phyloP scores from a whole-genome alignment of 1,284 basidiomycete species.

The Rhodotorula sp. region DNA sequence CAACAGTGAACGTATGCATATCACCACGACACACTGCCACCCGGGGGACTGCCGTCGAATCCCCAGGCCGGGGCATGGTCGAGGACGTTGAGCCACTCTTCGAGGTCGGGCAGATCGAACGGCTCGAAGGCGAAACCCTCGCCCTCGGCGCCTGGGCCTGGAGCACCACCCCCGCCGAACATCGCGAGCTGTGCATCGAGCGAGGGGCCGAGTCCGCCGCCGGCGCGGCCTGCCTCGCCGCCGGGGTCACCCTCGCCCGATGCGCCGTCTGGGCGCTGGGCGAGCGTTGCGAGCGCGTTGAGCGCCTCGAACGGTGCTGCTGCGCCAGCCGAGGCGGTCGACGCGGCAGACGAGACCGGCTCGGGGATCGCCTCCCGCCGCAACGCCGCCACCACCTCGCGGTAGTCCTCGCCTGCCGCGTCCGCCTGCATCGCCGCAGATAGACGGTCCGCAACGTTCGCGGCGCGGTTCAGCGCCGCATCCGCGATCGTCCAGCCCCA shows the following conservation, averaged over 20 bases:
- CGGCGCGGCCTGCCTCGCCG: background rate
- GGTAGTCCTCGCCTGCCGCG: conserved; percentile 5
- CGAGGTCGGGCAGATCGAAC: conserved; percentile 12
- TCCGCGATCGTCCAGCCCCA: conserved; percentile 14
- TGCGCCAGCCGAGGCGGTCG: background rate
- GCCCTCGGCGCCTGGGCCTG: background rate
- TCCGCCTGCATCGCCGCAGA: background rate
- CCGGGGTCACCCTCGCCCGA: background rate
- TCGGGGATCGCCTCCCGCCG: background rate
- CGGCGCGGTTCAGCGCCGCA: conserved; percentile 11
- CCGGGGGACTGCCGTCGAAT: background rate
- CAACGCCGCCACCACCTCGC: background rate
- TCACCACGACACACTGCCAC: background rate
- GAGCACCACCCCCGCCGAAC: background rate
- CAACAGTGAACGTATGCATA: too few species aligned
- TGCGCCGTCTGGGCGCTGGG: background rate
- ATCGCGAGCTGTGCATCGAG: background rate
- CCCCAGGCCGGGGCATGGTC: conserved; percentile 4
- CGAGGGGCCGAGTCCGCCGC: background rate
- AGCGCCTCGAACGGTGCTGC: conserved; percentile 10
- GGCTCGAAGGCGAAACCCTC: background rate
- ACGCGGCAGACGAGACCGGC: background rate
- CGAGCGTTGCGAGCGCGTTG: conserved; percentile 10
- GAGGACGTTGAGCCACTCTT: conserved; percentile 16
- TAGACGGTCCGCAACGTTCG: conserved; percentile 2